Percentiles rank a stretch among this genome's conserved stretches.
Evolutionary conservation across 345 rosid genomes (phyloP).

Genomic region (Isatis tinctoria): DNA sequence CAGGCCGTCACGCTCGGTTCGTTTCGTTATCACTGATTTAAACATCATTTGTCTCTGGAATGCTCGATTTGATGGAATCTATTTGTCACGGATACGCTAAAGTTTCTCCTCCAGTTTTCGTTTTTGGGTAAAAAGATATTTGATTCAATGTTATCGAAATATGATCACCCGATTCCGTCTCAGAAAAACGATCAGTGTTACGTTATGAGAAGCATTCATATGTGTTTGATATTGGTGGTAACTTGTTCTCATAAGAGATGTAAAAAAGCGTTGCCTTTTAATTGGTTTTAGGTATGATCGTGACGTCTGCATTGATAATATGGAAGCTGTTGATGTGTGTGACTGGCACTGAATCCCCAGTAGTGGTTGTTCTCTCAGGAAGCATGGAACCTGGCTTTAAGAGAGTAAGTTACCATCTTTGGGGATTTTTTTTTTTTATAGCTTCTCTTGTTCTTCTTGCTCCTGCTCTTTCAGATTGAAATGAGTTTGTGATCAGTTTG

Average conservation of each 20-base stretch:
- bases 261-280: background rate
- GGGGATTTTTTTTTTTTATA: too few relatives aligned
- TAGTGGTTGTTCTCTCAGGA: conserved; percentile 94
- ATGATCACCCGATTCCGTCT: background rate
- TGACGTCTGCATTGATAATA: conserved; percentile 89
- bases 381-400: conserved; percentile 99
- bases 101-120: background rate
- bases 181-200: background rate
- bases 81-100: background rate
- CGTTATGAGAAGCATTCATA: too few relatives aligned
- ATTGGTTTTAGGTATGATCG: conserved; percentile 73
- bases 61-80: background rate
- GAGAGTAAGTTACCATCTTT: conserved; percentile 52
- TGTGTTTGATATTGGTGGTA: too few relatives aligned
- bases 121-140: background rate
- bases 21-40: conserved; percentile 16
- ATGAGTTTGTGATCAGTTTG: conserved; percentile 6
- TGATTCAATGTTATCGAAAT: background rate
- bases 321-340: conserved; percentile 96
- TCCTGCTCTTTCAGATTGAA: background rate
- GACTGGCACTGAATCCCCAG: conserved; percentile 99
- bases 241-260: background rate
- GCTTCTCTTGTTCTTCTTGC: background rate
- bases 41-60: background rate
- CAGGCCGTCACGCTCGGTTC: conserved; percentile 82